Base-by-base conservation (phyloP, 2,329 filamentous ascomycete species). In the Microsporum ferrugineum region DNA sequence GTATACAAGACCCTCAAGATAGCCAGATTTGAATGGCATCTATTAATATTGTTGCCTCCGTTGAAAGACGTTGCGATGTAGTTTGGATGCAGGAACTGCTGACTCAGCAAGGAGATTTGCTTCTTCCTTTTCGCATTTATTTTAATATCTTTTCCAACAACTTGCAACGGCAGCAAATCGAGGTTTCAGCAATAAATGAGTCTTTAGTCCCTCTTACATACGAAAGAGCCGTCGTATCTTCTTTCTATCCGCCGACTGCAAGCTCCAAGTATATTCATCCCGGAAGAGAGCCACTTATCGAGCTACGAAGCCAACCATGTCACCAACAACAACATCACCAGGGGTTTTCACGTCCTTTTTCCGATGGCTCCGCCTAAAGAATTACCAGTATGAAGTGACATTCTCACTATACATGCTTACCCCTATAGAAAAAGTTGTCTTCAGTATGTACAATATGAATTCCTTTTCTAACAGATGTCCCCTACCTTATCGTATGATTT, bases 371-470 rank as follows among this genome's bases (percentile, higher is more conserved):
- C 86, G 91, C 76, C 84, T 91, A 75, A 99, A 99, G 82, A 86
- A 91, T 73, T 96, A 97, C 80, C 94, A 97, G 80, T 91, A 97
- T 73, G 94, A 99, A 78, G 92, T 97, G 73, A 96, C 92, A 10
- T 94, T 95, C 76, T 88, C 88, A 63, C 83, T 97, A 31, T 97
- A 99, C 81, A 97, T 99, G 88, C 87, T 96, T 69, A 96, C 91
- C 41, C 88, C 91, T 1, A 91, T 88, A 59, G 94, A 99, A 80
- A 96, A 96, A 75, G 92, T 96, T 76, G 87, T 96, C 69, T 95
- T 97, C 77, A 97, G 94, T 97, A 82, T 62, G 90, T 77, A 58
- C 57, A 36, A 3, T 45, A 17, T 61, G 63, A 8, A 34, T 59
- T 39, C n/a, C 43, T 63, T 17, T 27, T 8, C 8, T 36, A 58